These are phyloP conservation scores for Cryptosporidium bovis DNA, from an alignment of 169 alveolate species.

Conservation along the genomic window DNA sequence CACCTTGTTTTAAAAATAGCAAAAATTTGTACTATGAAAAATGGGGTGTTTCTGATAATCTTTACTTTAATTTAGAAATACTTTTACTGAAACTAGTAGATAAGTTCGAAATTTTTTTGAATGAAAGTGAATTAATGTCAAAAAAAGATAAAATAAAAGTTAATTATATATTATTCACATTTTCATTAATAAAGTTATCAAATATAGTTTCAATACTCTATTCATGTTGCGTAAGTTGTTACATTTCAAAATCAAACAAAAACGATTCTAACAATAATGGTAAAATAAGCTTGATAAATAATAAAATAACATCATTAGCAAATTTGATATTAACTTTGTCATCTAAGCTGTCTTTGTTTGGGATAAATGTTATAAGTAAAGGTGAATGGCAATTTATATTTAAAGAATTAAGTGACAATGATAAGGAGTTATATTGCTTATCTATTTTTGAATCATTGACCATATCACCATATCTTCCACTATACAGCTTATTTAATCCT, in stretches of 20 bases:
- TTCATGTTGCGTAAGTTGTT: conserved; percentile 39
- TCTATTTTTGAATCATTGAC: conserved; percentile 45
- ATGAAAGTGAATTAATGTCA: neutral
- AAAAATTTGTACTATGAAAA: neutral
- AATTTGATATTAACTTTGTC: conserved; percentile 15
- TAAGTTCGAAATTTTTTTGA: neutral
- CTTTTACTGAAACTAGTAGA: neutral
- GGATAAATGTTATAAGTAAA: neutral
- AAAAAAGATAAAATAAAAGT: neutral
- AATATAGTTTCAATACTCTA: conserved; percentile 52
- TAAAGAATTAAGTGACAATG: neutral
- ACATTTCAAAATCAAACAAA: conserved; percentile 9
- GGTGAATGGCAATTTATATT: neutral
- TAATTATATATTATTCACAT: conserved; percentile 3
- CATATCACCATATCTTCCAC: conserved; percentile 41
- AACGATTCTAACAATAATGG: neutral
- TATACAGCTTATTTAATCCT: conserved; percentile 55
- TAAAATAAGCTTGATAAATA: conserved; percentile 5
- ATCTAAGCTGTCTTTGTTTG: conserved; percentile 6
- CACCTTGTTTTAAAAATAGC: conserved; percentile 41
- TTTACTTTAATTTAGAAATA: conserved; percentile 22
- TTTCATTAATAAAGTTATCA: conserved; percentile 22
- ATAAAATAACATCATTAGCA: conserved; percentile 10
- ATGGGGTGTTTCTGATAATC: conserved; percentile 36
- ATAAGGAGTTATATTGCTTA: conserved; percentile 24